Percentiles rank a stretch among this genome's conserved stretches.
Evolutionary conservation across 1,284 basidiomycete genomes (phyloP).

Genomic region (Ustilago nuda): DNA sequence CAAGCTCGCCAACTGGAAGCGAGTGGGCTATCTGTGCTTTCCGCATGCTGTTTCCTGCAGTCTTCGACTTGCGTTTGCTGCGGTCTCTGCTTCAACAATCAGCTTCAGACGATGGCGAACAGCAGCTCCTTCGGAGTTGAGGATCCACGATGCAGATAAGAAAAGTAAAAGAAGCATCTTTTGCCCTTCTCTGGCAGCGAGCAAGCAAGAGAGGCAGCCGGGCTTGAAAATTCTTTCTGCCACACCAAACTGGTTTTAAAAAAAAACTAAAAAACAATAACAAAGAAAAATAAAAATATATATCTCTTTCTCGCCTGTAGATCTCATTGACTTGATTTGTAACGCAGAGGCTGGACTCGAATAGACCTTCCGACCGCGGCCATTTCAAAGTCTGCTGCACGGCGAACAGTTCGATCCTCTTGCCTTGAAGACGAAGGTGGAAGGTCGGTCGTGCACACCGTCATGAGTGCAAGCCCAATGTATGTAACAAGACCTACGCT

Average conservation of each 20-base stretch:
- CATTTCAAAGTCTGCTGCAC: not conserved
- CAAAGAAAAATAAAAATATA: too few species aligned
- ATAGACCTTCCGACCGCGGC: not conserved
- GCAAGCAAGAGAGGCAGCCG: not conserved
- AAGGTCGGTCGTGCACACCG: not conserved
- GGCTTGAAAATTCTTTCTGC: constrained; percentile 31
- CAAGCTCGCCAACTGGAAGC: not conserved
- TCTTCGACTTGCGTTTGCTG: constrained; percentile 29
- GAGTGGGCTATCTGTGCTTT: not conserved
- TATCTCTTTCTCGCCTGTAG: not conserved
- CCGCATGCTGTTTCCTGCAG: constrained; percentile 33
- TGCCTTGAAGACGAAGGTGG: not conserved
- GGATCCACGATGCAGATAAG: not conserved
- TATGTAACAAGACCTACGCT: constrained; percentile 8
- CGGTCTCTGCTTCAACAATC: constrained; percentile 13
- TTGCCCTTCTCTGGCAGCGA: constrained; percentile 35
- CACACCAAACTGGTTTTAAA: not conserved
- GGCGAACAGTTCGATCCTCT: not conserved
- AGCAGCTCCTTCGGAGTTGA: constrained; percentile 11
- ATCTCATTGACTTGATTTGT: not conserved
- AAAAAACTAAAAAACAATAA: too few species aligned
- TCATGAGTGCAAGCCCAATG: constrained; percentile 1
- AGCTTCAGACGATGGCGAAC: not conserved
- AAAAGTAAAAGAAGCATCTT: constrained; percentile 25
- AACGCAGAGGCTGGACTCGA: not conserved